Evolutionary conservation across 768 basidiomycete genomes (phyloP).

Genomic region (Boletus sensibilis): DNA sequence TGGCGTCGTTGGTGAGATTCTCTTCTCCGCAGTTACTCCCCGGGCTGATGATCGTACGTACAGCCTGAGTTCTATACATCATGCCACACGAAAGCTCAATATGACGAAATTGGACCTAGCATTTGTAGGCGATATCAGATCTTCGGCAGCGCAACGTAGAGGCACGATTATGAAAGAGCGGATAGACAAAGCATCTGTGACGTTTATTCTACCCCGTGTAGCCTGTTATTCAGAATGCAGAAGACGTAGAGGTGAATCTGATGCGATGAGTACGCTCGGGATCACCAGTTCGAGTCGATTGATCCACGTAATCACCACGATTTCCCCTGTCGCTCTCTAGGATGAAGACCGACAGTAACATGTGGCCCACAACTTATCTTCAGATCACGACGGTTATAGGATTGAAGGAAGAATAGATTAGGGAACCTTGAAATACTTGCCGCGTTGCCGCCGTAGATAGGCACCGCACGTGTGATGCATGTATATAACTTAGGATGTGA

Average conservation of each 20-base stretch:
- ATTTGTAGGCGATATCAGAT: slow-evolving; percentile 93
- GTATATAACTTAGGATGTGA: too few species aligned
- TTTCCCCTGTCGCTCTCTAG: neutral
- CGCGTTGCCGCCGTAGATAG: neutral
- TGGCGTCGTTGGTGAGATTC: slow-evolving; percentile 80
- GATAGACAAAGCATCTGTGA: neutral
- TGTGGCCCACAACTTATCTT: neutral
- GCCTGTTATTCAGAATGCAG: slow-evolving; percentile 7
- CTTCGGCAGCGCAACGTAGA: slow-evolving; percentile 82
- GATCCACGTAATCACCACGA: neutral
- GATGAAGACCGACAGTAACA: slow-evolving; percentile 12
- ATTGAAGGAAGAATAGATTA: neutral
- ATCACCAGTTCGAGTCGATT: neutral
- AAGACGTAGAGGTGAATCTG: neutral
- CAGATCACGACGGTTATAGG: too few species aligned
- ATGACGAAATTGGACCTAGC: slow-evolving; percentile 89
- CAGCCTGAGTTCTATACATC: slow-evolving; percentile 95
- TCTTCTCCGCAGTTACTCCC: neutral
- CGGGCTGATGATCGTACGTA: slow-evolving; percentile 7
- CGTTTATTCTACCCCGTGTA: neutral
- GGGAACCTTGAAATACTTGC: neutral
- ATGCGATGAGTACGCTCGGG: neutral
- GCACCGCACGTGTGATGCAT: neutral
- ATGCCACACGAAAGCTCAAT: slow-evolving; percentile 92
- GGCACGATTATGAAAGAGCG: neutral